Base-by-base conservation (phyloP, 176 grass and related monocot genomes). In the Canna indica region DNA sequence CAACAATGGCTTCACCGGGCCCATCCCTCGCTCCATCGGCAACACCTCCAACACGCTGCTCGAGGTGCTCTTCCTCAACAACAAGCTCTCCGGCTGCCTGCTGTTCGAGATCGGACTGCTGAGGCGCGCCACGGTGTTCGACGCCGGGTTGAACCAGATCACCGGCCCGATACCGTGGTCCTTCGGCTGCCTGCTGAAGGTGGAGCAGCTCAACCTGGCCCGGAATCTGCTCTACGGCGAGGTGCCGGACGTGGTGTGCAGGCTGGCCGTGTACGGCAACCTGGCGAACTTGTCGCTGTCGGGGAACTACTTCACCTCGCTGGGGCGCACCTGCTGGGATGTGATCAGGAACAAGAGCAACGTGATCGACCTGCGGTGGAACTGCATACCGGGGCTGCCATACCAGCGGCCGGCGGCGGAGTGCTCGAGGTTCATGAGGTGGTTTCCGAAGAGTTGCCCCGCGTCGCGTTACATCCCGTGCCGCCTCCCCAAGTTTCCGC, bases 151-250 rank as follows among this genome's bases (percentile, higher is more conserved):
- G 12, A 73, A 73, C 7, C 20, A 28, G 7, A 39, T 73, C 34
- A 60, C 71, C 5, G 71, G 71, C 10, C 34, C n/a, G 34, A 73
- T 73, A 8, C 71, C 71, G 14, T 59, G 52, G 52, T 58, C 71
- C n/a, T 59, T 73, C 12, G 71, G 54, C 4, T 73, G 71, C 36
- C 54, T 73, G 53, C 11, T 5, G 17, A 44, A 59, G 24, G 53
- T 73, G 52, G 71, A 73, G 52, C 71, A 73, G 71, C 71, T 73
- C 30, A 73, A 73, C 71, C 7, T 73, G 22, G 71, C 71, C 12
- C 7, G 24, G 12, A 73, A 73, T 41, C 53, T 73, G 36, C 71
- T 73, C 53, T 73, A 73, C 71, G 71, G 71, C 13, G 36, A 73
- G 52, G 71, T 73, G 50, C 71, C 71, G 14, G 71, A 73, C 24